Percentiles rank a stretch among this genome's conserved stretches.
phyloP scores from a whole-genome alignment of 768 basidiomycete species.

The Lentinula detonsa region DNA sequence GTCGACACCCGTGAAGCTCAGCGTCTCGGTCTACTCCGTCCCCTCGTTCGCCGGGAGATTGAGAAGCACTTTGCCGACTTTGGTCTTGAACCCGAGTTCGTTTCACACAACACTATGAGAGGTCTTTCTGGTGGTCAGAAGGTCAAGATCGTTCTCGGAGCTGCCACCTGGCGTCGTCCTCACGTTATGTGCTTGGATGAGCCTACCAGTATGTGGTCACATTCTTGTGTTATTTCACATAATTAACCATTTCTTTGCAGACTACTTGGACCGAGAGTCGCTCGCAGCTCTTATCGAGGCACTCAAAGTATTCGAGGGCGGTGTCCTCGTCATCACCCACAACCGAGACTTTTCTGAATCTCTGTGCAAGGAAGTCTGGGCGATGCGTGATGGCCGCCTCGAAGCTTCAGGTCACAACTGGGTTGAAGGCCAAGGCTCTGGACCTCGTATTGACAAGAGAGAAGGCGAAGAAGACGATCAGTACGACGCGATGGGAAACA shows the following conservation, averaged over 20 bases:
- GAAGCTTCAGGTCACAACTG: constrained; percentile 99
- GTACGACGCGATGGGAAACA: constrained; percentile 99
- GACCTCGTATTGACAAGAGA: constrained; percentile 91
- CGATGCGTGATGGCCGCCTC: constrained; percentile 94
- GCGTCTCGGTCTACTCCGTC: constrained; percentile 89
- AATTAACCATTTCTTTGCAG: constrained; percentile 25
- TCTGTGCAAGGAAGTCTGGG: constrained; percentile 97
- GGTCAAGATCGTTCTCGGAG: constrained; percentile 98
- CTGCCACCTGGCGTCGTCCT: constrained; percentile 98
- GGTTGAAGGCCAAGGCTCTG: constrained; percentile 98
- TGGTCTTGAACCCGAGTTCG: constrained; percentile 98
- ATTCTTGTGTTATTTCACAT: constrained; percentile 4
- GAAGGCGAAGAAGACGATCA: constrained; percentile 85
- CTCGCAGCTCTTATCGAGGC: constrained; percentile 98
- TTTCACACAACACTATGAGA: constrained; percentile 98
- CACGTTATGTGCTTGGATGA: constrained; percentile 97
- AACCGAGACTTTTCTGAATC: constrained; percentile 99
- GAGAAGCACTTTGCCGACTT: constrained; percentile 99
- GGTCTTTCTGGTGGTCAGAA: constrained; percentile 99
- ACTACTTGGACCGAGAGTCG: constrained; percentile 99
- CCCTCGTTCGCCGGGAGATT: constrained; percentile 96
- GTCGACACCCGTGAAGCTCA: constrained; percentile 97
- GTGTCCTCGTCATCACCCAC: constrained; percentile 97
- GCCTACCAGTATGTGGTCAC: constrained; percentile 67
- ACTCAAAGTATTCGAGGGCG: constrained; percentile 96